Evolutionary conservation across 495 filamentous ascomycete species (phyloP), one percentile per base, ranked within the genome.

Genomic region (Hypoxylon rickii): DNA sequence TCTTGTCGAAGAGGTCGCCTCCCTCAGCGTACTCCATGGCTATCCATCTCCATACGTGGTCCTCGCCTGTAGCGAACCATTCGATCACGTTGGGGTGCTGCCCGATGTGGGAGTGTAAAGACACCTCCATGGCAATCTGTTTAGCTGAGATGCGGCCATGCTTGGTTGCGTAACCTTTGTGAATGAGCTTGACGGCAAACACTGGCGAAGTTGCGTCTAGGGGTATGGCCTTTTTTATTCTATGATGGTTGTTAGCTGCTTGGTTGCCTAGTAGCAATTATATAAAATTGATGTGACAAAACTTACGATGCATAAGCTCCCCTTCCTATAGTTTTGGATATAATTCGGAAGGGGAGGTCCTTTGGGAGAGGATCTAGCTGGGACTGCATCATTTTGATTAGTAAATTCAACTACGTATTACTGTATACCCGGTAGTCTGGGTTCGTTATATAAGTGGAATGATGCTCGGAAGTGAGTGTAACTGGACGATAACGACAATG

Each of bases 1-100:
- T 97, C 76, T 98, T 98, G 81, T 98, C 94, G 75, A 99, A 99
- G 10, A 99, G 82, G 69, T 99, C 94, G 11, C 94, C 94, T 34
- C 94, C 94, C 56, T 93, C 90, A 36, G 94, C 94, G 62, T 90
- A 85, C 70, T 99, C 94, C 92, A 99, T 97, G 11, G 90, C 92
- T 64, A 99, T 96, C 93, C 93, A 99, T 61, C 85, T 80, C 95
- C 95, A 99, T n/a, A 86, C 73, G 2, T 76, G 68, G 66, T 99
- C 92, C 69, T 97, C 91, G 44, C 90, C 94, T 2, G 83, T 86
- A 24, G 86, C 84, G 61, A 92, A 92, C 79, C 90, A 97, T 63
- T 88, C 85, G 58, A 99, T 96, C 45, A 99, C 86, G 70, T 97
- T 97, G 38, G 85, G 80, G 68, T 99, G 94, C 52, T 89, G 87